Percentiles rank a stretch among this genome's conserved stretches.
Evolutionary conservation across 352 stramenopile genomes (phyloP).

Genomic region (Phytophthora kernoviae): DNA sequence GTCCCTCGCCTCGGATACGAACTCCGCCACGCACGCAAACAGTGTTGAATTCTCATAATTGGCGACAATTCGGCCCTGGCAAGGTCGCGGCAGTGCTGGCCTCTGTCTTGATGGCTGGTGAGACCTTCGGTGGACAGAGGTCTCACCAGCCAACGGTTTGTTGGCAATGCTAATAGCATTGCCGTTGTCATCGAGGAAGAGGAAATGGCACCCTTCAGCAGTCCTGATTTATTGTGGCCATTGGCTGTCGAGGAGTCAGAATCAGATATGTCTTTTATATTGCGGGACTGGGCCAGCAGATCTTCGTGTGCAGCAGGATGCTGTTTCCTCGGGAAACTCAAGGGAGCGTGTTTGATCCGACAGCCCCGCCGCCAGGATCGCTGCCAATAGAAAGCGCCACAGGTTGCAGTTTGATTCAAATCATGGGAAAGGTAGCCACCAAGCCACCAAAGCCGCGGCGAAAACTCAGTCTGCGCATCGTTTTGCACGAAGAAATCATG

Average conservation of each 20-base stretch:
- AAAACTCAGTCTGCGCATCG: constrained; percentile 12
- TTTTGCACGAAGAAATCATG: neutral
- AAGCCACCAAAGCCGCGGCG: constrained; percentile 21
- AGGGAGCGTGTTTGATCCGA: constrained; percentile 14
- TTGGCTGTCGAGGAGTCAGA: constrained; percentile 1
- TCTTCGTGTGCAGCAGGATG: constrained; percentile 1
- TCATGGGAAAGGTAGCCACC: constrained; percentile 28
- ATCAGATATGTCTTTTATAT: too few species aligned
- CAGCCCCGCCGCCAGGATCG: constrained; percentile 15
- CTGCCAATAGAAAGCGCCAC: constrained; percentile 17
- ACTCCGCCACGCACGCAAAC: constrained; percentile 4
- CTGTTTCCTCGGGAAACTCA: constrained; percentile 9
- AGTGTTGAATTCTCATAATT: constrained; percentile 19
- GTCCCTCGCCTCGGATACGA: constrained; percentile 13
- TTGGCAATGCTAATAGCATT: too few species aligned
- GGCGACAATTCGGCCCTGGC: too few species aligned
- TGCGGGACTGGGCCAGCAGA: constrained; percentile 3
- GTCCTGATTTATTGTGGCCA: constrained; percentile 22
- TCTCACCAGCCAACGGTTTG: constrained; percentile 1
- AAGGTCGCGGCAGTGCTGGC: too few species aligned
- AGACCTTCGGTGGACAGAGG: constrained; percentile 20
- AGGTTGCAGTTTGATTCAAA: constrained; percentile 32
- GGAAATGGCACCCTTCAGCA: neutral
- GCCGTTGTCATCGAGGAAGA: constrained; percentile 1
- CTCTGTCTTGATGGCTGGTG: too few species aligned